Evolutionary conservation across 1,284 basidiomycete species (phyloP).

Genomic region (Cutaneotrichosporon sp.): DNA sequence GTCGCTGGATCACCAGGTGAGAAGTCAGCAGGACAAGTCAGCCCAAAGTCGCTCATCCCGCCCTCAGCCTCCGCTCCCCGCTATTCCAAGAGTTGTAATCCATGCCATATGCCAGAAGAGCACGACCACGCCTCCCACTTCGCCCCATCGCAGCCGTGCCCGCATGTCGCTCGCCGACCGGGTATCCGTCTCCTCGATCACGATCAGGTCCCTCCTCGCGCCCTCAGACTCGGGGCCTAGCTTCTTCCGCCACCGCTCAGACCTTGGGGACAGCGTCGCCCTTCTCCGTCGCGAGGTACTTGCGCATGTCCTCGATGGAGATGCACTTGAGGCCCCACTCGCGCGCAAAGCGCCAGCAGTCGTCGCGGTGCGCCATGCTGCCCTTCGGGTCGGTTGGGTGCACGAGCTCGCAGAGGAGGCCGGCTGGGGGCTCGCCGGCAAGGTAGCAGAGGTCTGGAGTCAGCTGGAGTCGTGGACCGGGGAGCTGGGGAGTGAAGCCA

Average conservation of each 20-base stretch:
- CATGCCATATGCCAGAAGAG: constrained; percentile 6
- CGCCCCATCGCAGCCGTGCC: background rate
- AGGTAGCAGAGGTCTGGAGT: constrained; percentile 75
- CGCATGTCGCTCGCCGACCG: background rate
- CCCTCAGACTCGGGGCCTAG: too few relatives aligned
- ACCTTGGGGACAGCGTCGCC: constrained; percentile 18
- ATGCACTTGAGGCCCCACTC: constrained; percentile 90
- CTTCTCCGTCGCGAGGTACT: constrained; percentile 41
- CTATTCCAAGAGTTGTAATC: constrained; percentile 4
- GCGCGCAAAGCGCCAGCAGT: constrained; percentile 89
- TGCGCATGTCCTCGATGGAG: constrained; percentile 71
- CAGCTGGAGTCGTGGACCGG: background rate
- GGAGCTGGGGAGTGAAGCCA: too few relatives aligned
- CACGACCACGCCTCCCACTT: constrained; percentile 2
- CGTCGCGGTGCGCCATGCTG: constrained; percentile 93
- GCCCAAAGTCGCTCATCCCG: too few relatives aligned
- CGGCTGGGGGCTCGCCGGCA: constrained; percentile 73
- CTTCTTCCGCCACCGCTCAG: background rate
- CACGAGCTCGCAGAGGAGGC: constrained; percentile 91
- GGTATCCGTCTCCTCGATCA: background rate
- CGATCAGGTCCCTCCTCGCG: too few relatives aligned
- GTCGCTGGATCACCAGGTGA: background rate
- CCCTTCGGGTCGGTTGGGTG: constrained; percentile 84
- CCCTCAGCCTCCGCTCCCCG: background rate
- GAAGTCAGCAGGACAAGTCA: background rate